These are phyloP conservation scores for Corinectria fuckeliana DNA, from an alignment of 2,329 filamentous ascomycete species.

Conservation along the genomic window DNA sequence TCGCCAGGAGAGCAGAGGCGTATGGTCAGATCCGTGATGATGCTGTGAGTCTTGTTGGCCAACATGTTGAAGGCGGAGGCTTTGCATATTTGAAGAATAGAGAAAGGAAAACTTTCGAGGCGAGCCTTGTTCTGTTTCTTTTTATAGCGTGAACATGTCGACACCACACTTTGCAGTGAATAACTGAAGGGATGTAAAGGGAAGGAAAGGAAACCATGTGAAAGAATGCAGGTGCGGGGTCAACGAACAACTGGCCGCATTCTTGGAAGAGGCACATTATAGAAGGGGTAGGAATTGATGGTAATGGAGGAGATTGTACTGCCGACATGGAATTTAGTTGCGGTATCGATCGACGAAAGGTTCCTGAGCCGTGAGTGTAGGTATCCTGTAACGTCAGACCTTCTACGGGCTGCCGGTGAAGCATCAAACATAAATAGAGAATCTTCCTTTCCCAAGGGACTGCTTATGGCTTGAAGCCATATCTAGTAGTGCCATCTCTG, in stretches of 20 bases:
- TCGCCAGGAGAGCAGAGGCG: not conserved
- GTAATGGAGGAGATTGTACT: not conserved
- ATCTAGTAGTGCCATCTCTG: not conserved
- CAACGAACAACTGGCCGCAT: too few relatives aligned
- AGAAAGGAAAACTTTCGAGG: too few relatives aligned
- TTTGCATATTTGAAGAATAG: too few relatives aligned
- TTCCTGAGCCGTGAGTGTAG: not conserved
- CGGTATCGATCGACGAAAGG: not conserved
- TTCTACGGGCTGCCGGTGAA: not conserved
- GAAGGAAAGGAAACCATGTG: too few relatives aligned
- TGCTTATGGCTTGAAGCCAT: not conserved
- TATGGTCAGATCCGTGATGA: conserved; percentile 46
- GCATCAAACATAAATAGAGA: not conserved
- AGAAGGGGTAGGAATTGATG: not conserved
- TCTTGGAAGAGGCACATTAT: not conserved
- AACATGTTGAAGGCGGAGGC: too few relatives aligned
- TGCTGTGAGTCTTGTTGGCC: too few relatives aligned
- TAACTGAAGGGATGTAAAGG: too few relatives aligned
- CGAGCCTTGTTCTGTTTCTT: too few relatives aligned
- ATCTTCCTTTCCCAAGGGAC: not conserved
- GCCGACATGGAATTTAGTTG: not conserved
- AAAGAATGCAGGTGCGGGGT: too few relatives aligned
- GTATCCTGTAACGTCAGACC: not conserved
- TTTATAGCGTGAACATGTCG: too few relatives aligned
- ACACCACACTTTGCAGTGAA: too few relatives aligned